Conservation (phyloP, 805 yeast genomes). For the Candida vaughaniae region DNA sequence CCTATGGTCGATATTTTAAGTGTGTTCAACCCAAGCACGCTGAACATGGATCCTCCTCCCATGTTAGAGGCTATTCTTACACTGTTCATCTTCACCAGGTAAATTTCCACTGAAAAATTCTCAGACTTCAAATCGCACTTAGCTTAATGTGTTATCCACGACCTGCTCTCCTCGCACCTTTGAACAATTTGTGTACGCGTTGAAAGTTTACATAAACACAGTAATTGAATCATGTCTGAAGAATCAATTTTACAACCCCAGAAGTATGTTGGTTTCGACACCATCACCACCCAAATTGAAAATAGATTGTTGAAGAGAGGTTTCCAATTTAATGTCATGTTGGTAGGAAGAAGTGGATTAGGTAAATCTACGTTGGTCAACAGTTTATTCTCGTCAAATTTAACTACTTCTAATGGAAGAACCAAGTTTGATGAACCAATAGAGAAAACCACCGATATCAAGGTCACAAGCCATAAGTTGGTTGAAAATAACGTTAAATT, state of each 20-base stretch:
- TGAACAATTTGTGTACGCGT: conserved; percentile 8
- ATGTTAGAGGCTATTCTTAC: no score
- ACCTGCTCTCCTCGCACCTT: no score
- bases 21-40: no score
- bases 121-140: neutral
- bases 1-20: no score
- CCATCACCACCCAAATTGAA: conserved; percentile 94
- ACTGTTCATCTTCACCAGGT: neutral
- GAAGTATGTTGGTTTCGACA: conserved; percentile 92
- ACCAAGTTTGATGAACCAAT: conserved; percentile 65
- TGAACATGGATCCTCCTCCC: no score
- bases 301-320: conserved; percentile 88
- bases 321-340: conserved; percentile 90
- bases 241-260: conserved; percentile 48
- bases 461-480: conserved; percentile 64
- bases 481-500: conserved; percentile 85
- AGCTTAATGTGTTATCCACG: no score
- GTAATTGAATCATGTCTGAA: conserved; percentile 7
- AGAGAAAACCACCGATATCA: conserved; percentile 83
- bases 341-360: conserved; percentile 86
- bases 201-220: conserved; percentile 3
- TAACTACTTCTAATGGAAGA: conserved; percentile 75
- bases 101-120: neutral
- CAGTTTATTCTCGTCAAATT: conserved; percentile 81
- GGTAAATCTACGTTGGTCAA: conserved; percentile 93